These are phyloP conservation scores for Coprinopsis sp. DNA, from an alignment of 768 basidiomycete genomes.

Conservation along the genomic window DNA sequence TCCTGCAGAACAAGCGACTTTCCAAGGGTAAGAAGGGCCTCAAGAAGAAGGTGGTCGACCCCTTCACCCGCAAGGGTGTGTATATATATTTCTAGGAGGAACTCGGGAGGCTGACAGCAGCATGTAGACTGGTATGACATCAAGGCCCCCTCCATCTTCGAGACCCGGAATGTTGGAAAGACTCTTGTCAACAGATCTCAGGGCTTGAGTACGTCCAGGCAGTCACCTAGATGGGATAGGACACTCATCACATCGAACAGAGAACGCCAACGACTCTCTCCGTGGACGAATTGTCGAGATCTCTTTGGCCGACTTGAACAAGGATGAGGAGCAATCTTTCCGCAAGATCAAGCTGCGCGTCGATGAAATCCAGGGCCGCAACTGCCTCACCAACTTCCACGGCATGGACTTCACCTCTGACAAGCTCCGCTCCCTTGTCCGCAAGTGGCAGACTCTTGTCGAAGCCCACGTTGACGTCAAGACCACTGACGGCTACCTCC, in stretches of 20 bases:
- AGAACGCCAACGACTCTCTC: slow-evolving; percentile 97
- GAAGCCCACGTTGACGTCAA: slow-evolving; percentile 99
- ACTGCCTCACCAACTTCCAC: slow-evolving; percentile 99
- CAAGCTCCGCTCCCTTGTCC: slow-evolving; percentile 98
- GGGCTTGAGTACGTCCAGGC: slow-evolving; percentile 80
- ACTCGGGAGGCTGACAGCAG: slow-evolving; percentile 1
- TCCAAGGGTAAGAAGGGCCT: slow-evolving; percentile 98
- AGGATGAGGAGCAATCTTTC: slow-evolving; percentile 99
- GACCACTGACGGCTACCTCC: slow-evolving; percentile 98
- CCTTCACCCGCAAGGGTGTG: slow-evolving; percentile 97
- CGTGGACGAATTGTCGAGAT: slow-evolving; percentile 96
- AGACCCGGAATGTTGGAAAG: slow-evolving; percentile 95
- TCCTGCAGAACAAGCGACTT: slow-evolving; percentile 91
- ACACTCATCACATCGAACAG: slow-evolving; percentile 40
- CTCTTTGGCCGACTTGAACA: slow-evolving; percentile 96
- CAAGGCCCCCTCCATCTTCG: slow-evolving; percentile 97
- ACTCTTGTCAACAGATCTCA: slow-evolving; percentile 97
- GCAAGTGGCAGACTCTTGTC: slow-evolving; percentile 99
- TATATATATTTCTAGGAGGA: slow-evolving; percentile 3
- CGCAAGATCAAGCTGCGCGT: slow-evolving; percentile 98
- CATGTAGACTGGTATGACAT: slow-evolving; percentile 95
- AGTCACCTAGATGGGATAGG: neutral
- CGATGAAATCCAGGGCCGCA: slow-evolving; percentile 96
- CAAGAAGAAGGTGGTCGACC: slow-evolving; percentile 99
- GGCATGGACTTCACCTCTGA: slow-evolving; percentile 99